Conservation (phyloP, 2,329 filamentous ascomycete genomes). For the Teratosphaeria gauchensis region DNA sequence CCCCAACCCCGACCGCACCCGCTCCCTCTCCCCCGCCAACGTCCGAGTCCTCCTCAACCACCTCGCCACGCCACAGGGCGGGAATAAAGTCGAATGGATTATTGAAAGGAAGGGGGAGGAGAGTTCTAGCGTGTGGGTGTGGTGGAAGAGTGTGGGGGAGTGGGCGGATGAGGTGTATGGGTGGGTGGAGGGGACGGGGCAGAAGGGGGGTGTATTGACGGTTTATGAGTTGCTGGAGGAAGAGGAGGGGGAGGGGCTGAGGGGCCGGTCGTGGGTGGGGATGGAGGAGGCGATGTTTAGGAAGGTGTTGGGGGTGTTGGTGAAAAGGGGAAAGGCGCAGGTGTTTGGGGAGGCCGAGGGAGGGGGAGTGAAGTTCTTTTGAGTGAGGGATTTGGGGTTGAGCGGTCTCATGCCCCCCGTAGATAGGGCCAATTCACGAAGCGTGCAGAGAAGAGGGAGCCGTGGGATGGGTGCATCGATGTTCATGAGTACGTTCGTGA, state of each 20-base stretch:
- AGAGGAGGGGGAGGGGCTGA: slow-evolving; percentile 81
- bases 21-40: slow-evolving; percentile 43
- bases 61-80: slow-evolving; percentile 44
- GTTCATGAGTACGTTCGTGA: not conserved
- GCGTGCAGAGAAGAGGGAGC: no score
- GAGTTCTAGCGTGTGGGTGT: slow-evolving; percentile 58
- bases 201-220: slow-evolving; percentile 81
- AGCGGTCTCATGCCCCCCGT: no score
- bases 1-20: slow-evolving; percentile 23
- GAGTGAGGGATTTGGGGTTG: slow-evolving; percentile 23
- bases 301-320: slow-evolving; percentile 68
- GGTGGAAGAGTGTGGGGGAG: slow-evolving; percentile 80
- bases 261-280: slow-evolving; percentile 30
- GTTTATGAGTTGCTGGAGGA: slow-evolving; percentile 85
- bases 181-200: slow-evolving; percentile 78
- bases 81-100: slow-evolving; percentile 55
- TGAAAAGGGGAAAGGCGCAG: slow-evolving; percentile 85
- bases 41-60: slow-evolving; percentile 46
- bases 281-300: slow-evolving; percentile 75
- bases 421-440: no score
- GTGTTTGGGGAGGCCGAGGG: slow-evolving; percentile 85
- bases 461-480: not conserved
- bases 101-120: slow-evolving; percentile 17
- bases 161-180: slow-evolving; percentile 72
- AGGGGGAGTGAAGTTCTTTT: slow-evolving; percentile 95